Percentiles rank a stretch among this genome's conserved stretches.
These are phyloP conservation scores for Yamadazyma diospyri DNA, from an alignment of 1,139 yeast species.

Conservation along the genomic window DNA sequence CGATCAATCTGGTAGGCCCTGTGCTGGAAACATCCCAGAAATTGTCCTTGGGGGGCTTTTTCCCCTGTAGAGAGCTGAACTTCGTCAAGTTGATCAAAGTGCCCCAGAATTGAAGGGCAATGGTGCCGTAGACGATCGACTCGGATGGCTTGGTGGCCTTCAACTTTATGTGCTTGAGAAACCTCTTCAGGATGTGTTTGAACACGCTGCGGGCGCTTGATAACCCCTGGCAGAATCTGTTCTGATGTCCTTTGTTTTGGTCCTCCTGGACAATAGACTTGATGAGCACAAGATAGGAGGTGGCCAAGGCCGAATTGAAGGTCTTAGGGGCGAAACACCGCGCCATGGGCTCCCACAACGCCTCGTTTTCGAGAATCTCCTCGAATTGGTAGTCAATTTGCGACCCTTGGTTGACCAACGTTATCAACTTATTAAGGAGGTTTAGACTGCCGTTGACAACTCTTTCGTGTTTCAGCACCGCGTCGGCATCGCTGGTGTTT, in stretches of 20 bases:
- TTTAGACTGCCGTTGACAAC: conserved; percentile 51
- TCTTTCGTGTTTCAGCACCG: conserved; percentile 62
- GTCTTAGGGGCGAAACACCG: conserved; percentile 21
- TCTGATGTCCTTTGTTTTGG: conserved; percentile 10
- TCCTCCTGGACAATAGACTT: conserved; percentile 26
- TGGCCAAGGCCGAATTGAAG: conserved; percentile 22
- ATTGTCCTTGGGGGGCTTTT: conserved; percentile 32
- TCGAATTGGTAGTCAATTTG: conserved; percentile 17
- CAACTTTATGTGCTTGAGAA: conserved; percentile 51
- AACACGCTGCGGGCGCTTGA: conserved; percentile 26
- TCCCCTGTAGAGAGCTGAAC: conserved; percentile 22
- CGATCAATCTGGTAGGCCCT: conserved; percentile 36
- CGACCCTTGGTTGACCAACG: conserved; percentile 16
- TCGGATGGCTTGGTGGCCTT: conserved; percentile 25
- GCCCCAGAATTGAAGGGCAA: conserved; percentile 48
- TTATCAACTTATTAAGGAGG: conserved; percentile 43
- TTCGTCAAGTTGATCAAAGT: conserved; percentile 41
- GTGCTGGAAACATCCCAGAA: conserved; percentile 50
- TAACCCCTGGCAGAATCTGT: conserved; percentile 10
- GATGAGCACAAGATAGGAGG: conserved; percentile 36
- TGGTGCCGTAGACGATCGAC: conserved; percentile 38
- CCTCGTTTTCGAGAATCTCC: conserved; percentile 35
- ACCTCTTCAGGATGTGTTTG: conserved; percentile 46
- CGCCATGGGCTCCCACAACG: conserved; percentile 42
- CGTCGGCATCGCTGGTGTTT: conserved; percentile 64